A percentile compares a stretch with the other conserved stretches of the same genome.
Evolutionary conservation across 441 rosid species (phyloP).

Genomic region (Adansonia gregorii): DNA sequence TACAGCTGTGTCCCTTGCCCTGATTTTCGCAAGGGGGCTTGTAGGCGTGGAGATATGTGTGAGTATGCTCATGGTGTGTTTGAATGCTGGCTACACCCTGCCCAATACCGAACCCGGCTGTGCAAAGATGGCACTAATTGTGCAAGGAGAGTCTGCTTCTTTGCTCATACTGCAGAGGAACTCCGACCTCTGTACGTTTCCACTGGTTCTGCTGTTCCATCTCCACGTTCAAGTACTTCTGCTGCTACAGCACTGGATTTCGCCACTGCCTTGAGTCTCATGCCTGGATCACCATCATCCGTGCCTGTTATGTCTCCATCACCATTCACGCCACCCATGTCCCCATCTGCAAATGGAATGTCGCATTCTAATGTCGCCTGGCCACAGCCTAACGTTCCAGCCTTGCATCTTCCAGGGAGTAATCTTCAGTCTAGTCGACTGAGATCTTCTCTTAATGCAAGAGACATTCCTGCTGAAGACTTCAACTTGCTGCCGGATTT

Average conservation of each 20-base stretch:
- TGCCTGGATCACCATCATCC: constrained; percentile 67
- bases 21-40: constrained; percentile 77
- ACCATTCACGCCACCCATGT: constrained; percentile 72
- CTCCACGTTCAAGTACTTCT: constrained; percentile 63
- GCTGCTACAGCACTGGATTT: constrained; percentile 62
- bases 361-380: constrained; percentile 64
- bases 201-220: constrained; percentile 74
- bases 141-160: constrained; percentile 76
- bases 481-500: constrained; percentile 56
- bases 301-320: constrained; percentile 59
- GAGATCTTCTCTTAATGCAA: constrained; percentile 64
- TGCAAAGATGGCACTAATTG: constrained; percentile 75
- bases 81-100: constrained; percentile 85
- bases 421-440: constrained; percentile 70
- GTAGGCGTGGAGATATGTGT: constrained; percentile 83
- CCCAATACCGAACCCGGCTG: constrained; percentile 73
- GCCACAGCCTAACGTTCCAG: constrained; percentile 79
- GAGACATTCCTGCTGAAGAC: constrained; percentile 62
- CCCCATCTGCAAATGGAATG: constrained; percentile 71
- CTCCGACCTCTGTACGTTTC: constrained; percentile 73
- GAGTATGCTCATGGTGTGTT: constrained; percentile 85
- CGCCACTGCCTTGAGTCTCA: constrained; percentile 64
- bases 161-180: constrained; percentile 74
- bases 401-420: constrained; percentile 68
- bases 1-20: constrained; percentile 85